A percentile compares a stretch with the other conserved stretches of the same genome.
Evolutionary conservation across 1,284 basidiomycete species (phyloP).

Genomic region (Irpex lacteus): DNA sequence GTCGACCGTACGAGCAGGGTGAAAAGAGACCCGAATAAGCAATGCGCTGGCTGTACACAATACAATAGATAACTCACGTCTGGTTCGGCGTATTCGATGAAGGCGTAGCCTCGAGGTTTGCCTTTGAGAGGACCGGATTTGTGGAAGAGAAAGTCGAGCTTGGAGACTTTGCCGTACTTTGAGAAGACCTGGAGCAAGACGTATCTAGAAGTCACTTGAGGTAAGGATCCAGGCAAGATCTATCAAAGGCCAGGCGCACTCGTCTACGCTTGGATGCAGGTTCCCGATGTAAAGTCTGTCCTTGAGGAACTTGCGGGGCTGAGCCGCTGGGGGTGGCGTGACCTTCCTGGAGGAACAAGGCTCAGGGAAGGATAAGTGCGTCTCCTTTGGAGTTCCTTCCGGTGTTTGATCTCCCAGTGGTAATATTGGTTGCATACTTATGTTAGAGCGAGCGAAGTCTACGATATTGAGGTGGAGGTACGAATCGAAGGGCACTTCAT

Average conservation of each 20-base stretch:
- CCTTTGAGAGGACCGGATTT: conserved; percentile 87
- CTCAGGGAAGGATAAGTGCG: conserved; percentile 26
- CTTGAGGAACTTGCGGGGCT: conserved; percentile 35
- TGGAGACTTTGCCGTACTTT: conserved; percentile 88
- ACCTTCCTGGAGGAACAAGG: conserved; percentile 13
- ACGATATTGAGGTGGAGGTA: background rate
- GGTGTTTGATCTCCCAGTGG: background rate
- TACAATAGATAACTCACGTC: conserved; percentile 59
- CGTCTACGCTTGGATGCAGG: conserved; percentile 84
- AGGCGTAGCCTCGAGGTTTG: conserved; percentile 94
- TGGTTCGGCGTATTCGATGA: conserved; percentile 80
- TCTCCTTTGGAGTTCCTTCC: background rate
- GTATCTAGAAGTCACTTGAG: conserved; percentile 48
- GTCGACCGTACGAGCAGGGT: background rate
- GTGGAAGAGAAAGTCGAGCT: conserved; percentile 95
- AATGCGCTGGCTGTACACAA: conserved; percentile 18
- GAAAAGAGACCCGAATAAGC: conserved; percentile 51
- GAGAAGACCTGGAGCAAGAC: conserved; percentile 86
- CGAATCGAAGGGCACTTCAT: background rate
- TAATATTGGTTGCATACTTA: background rate
- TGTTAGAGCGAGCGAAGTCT: background rate
- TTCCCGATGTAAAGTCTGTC: conserved; percentile 92
- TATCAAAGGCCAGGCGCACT: conserved; percentile 49
- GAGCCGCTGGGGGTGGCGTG: conserved; percentile 18
- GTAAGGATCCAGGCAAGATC: conserved; percentile 4